phyloP scores from a whole-genome alignment of 371 early-diverging fungal species.

The Mucor velutinosus region DNA sequence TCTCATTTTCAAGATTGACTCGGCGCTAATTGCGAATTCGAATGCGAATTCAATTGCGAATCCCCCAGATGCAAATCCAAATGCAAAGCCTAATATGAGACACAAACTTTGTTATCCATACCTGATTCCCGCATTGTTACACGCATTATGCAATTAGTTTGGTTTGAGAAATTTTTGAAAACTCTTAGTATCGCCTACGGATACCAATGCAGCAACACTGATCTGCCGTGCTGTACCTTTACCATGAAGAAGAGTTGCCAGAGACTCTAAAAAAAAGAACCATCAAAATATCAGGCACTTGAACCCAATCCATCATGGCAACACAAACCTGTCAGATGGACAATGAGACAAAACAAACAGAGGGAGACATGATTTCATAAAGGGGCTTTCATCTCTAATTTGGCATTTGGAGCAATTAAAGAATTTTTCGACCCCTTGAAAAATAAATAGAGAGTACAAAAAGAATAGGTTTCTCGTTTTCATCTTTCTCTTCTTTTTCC shows the following conservation, averaged over 20 bases:
- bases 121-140: not conserved
- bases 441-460: not conserved
- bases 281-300: not conserved
- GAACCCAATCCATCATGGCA: not conserved
- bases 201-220: too few species aligned
- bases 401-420: conserved; percentile 2
- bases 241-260: too few species aligned
- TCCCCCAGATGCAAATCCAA: too few species aligned
- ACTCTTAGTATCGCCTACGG: too few species aligned
- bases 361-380: conserved; percentile 5
- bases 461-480: not conserved
- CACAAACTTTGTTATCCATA: too few species aligned
- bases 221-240: too few species aligned
- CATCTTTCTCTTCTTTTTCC: not conserved
- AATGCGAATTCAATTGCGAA: too few species aligned
- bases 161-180: not conserved
- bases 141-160: not conserved
- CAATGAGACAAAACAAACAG: not conserved
- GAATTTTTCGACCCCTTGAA: not conserved
- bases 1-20: too few species aligned
- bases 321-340: not conserved
- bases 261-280: not conserved
- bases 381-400: not conserved
- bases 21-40: too few species aligned
- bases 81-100: too few species aligned